Evolutionary conservation across 2,329 filamentous ascomycete genomes (phyloP), one percentile per base, ranked within the genome.

Genomic region (Hortaea werneckii): DNA sequence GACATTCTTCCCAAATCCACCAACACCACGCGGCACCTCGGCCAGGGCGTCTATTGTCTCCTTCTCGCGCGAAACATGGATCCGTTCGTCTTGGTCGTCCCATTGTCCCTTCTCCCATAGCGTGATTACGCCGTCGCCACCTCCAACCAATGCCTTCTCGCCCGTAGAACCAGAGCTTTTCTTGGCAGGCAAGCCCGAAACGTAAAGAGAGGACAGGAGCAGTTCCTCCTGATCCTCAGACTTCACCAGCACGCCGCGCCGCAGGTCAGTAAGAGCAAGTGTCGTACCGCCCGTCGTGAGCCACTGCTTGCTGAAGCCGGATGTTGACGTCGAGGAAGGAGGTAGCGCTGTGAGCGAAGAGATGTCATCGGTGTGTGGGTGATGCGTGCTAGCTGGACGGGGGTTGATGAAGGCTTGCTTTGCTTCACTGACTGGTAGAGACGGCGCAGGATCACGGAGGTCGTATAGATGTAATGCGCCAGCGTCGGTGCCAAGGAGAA

Each of bases 191-290:
- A 95, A 67, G 0, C 88, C 88, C 0, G 82, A 77, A 12, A 96
- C 80, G 59, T 87, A 86, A 40, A 80, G 73, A 1, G 85, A 84
- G 58, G 83, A 85, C n/a, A 95, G 74, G 48, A 96, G 70, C 66
- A 96, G 87, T 54, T 95, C 89, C 58, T 94, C 92, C 62, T 96
- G 92, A 58, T 96, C 88, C 61, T 95, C 92, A 54, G 87, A 95
- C 49, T 83, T 83, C 3, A 89, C 83, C 38, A 96, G 70, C 5
- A 95, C 86, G 10, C 90, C 90, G 41, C 86, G 77, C 26, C 90
- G 80, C 39, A 95, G 72, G 63, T 98, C 92, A 0, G 88, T 94
- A 34, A 95, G 82, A 1, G 88, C 87, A 13, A 98, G 71, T 0
- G 90, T 96, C 1, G 87, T 90, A 39, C 88, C 89, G 30, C 92